These are phyloP conservation scores for Asterochloris sp. DNA, from an alignment of 139 green algal species.

Conservation along the genomic window DNA sequence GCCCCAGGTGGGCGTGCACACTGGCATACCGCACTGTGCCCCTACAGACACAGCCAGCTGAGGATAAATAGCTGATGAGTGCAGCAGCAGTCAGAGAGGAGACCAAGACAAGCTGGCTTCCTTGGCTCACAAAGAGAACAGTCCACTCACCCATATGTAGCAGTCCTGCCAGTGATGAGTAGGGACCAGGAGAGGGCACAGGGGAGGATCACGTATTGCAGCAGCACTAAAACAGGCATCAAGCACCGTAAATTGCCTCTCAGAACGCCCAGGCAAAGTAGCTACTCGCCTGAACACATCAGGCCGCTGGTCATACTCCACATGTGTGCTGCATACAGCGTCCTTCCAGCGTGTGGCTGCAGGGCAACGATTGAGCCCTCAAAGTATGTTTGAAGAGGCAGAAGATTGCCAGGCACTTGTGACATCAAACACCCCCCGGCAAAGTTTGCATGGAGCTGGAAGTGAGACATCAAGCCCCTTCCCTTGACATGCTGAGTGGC, in stretches of 20 bases:
- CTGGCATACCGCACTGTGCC: slow-evolving; percentile 97
- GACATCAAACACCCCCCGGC: not conserved
- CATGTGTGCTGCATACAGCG: slow-evolving; percentile 81
- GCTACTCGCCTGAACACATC: slow-evolving; percentile 85
- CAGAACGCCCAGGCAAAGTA: not conserved
- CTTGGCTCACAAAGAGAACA: too few species aligned
- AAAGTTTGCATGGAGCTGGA: not conserved
- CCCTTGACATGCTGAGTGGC: not conserved
- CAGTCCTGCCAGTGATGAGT: too few species aligned
- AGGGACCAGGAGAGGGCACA: not conserved
- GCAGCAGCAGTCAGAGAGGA: too few species aligned
- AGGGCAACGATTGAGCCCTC: not conserved
- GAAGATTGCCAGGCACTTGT: too few species aligned
- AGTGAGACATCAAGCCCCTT: not conserved
- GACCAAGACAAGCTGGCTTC: too few species aligned
- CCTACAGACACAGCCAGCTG: slow-evolving; percentile 22
- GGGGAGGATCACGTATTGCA: not conserved
- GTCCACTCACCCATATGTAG: too few species aligned
- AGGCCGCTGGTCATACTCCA: slow-evolving; percentile 99
- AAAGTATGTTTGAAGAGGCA: not conserved
- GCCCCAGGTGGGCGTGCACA: slow-evolving; percentile 96
- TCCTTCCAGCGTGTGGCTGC: slow-evolving; percentile 87
- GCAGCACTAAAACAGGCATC: not conserved
- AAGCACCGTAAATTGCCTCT: too few species aligned
- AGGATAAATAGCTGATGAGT: too few species aligned